Evolutionary conservation across 1,284 basidiomycete genomes (phyloP).

Genomic region (Farysia itapuensis): DNA sequence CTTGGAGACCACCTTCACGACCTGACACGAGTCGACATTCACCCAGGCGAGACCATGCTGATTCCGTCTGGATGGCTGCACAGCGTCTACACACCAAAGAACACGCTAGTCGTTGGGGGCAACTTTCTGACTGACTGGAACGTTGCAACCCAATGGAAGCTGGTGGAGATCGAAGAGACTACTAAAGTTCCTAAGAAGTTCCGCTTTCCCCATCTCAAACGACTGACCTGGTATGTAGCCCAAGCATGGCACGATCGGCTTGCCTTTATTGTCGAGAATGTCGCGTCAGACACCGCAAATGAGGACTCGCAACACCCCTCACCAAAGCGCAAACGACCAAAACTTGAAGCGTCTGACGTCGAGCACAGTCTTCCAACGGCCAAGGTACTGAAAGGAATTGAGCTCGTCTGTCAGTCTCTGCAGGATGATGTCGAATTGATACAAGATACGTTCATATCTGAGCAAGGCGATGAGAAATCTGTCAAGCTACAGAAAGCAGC

Average conservation of each 20-base stretch:
- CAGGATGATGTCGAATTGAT: conserved; percentile 29
- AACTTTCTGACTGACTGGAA: conserved; percentile 66
- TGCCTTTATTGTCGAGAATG: background rate
- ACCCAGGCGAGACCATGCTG: conserved; percentile 83
- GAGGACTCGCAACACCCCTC: background rate
- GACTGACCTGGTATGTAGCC: conserved; percentile 60
- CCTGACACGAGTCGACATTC: conserved; percentile 79
- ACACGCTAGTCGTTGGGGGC: conserved; percentile 93
- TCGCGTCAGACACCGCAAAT: background rate
- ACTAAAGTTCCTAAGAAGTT: conserved; percentile 94
- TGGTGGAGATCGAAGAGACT: conserved; percentile 85
- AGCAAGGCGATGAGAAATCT: conserved; percentile 17
- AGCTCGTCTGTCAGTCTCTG: conserved; percentile 16
- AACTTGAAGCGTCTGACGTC: background rate
- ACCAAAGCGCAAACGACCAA: background rate
- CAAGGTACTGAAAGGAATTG: conserved; percentile 18
- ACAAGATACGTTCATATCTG: conserved; percentile 13
- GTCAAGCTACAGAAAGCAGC: conserved; percentile 31
- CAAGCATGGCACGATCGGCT: conserved; percentile 36
- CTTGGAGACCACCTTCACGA: conserved; percentile 85
- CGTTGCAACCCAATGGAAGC: conserved; percentile 66
- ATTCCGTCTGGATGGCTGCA: conserved; percentile 81
- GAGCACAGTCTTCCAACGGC: conserved; percentile 2
- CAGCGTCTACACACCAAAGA: conserved; percentile 86
- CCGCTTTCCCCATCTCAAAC: conserved; percentile 71